Evolutionary conservation across 768 basidiomycete genomes (phyloP).

Genomic region (Pleurotus eryngii): DNA sequence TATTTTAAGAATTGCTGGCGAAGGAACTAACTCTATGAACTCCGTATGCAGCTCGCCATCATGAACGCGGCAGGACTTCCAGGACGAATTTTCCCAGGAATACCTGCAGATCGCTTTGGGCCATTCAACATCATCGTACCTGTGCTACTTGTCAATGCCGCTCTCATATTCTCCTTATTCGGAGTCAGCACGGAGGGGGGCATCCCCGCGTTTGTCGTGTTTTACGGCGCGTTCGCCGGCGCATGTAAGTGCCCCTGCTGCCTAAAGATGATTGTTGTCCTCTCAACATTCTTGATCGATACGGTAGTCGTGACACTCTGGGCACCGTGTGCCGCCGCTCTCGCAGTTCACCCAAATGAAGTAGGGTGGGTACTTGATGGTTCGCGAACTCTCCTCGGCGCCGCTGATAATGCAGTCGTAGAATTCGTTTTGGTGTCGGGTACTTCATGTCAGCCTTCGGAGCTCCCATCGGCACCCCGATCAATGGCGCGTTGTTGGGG

Average conservation of each 20-base stretch:
- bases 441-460: conserved; percentile 3
- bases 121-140: conserved; percentile 23
- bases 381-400: no score
- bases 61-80: conserved; percentile 20
- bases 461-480: conserved; percentile 13
- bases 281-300: background rate
- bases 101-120: conserved; percentile 18
- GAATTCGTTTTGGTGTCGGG: background rate
- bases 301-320: background rate
- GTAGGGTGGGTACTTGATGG: background rate
- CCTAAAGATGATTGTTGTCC: no score
- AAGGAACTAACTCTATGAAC: no score
- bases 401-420: no score
- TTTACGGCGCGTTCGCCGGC: conserved; percentile 40
- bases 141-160: conserved; percentile 21
- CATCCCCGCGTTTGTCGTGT: conserved; percentile 30
- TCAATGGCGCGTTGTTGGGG: conserved; percentile 16
- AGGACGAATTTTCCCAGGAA: conserved; percentile 20
- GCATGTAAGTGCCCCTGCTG: conserved; percentile 16
- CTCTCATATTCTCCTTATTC: conserved; percentile 33
- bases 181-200: conserved; percentile 26
- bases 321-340: background rate
- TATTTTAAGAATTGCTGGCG: no score
- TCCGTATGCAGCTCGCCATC: conserved; percentile 12
- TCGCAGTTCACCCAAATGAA: background rate